Base-by-base conservation (phyloP, 1,284 basidiomycete genomes). In the Ganoderma resinaceum region DNA sequence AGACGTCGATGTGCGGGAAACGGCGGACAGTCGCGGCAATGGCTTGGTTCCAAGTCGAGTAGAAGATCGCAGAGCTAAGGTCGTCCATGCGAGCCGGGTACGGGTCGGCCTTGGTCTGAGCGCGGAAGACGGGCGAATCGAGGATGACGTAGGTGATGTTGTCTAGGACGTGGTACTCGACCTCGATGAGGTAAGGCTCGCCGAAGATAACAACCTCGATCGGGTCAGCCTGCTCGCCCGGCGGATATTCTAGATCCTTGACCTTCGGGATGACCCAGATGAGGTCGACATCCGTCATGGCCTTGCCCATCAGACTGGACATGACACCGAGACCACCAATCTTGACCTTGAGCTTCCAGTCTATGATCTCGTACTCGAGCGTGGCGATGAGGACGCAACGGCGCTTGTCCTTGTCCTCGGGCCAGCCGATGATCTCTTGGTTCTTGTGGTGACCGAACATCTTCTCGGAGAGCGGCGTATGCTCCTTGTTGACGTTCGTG, bases 31-130 rank as follows among this genome's bases (percentile, higher is more conserved):
- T 93, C 66, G 95, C 92, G 38, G 95, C 95, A 72, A 97, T 95
- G 66, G 95, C 95, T 81, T 97, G 95, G 77, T 97, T 97, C 95
- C 95, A 97, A 29, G 95, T 96, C 65, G 95, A 97, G 81, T 97
- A 97, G 86, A 97, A 97, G 79, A 97, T 97, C 42, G 95, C 95
- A 20, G 95, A 97, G 75, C 92, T 94, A 68, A 97, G 86, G 79
- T 97, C 95, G 79, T 97, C 95, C 95, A 97, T 97, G 75, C 95
- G 94, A 76, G 95, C 93, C 38, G 95, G 95, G 80, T 97, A 97
- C 8, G 95, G 95, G 77, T 97, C 95, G 0, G 95, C 85, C 80
- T 97, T 97, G 37, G 95, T 97, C 80, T 97, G 95, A 4, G 95
- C 95, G 66, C 95, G 92, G 89, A 97, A 97, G 37, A 97, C 95